Percentiles rank a stretch among this genome's conserved stretches.
Conservation (phyloP, 495 filamentous ascomycete species). For the Penicillium waksmanii region DNA sequence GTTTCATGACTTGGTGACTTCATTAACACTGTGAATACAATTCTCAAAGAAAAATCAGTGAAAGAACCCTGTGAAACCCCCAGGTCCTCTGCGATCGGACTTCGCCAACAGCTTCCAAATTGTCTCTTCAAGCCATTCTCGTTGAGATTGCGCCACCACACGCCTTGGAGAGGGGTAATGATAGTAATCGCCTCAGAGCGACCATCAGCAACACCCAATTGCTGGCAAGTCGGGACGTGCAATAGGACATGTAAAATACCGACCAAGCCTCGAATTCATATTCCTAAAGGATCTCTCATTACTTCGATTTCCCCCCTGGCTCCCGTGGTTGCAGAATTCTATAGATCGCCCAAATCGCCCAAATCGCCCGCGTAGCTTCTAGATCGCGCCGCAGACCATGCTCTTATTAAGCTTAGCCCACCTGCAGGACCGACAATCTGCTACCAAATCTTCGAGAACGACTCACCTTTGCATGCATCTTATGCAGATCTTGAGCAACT, state of each 20-base stretch:
- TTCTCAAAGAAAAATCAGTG: too few relatives aligned
- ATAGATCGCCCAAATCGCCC: conserved; percentile 1
- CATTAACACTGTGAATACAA: background rate
- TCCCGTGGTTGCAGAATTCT: background rate
- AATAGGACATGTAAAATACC: too few relatives aligned
- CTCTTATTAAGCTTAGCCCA: conserved; percentile 5
- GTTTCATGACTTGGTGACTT: background rate
- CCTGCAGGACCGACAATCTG: background rate
- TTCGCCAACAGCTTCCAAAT: conserved; percentile 5
- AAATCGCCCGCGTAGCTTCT: background rate
- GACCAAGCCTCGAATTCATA: too few relatives aligned
- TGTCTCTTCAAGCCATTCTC: background rate
- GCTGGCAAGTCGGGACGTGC: too few relatives aligned
- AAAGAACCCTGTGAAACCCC: too few relatives aligned
- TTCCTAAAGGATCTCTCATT: too few relatives aligned
- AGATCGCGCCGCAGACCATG: background rate
- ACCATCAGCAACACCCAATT: background rate
- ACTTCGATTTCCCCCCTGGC: background rate
- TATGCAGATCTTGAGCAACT: background rate
- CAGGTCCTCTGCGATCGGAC: background rate
- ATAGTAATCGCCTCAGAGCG: background rate
- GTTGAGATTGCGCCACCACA: conserved; percentile 1
- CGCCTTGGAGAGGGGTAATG: conserved; percentile 1
- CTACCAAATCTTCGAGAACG: background rate
- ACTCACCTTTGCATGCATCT: background rate